Evolutionary conservation across 2,329 filamentous ascomycete species (phyloP).

Genomic region (Fusarium papillatum): DNA sequence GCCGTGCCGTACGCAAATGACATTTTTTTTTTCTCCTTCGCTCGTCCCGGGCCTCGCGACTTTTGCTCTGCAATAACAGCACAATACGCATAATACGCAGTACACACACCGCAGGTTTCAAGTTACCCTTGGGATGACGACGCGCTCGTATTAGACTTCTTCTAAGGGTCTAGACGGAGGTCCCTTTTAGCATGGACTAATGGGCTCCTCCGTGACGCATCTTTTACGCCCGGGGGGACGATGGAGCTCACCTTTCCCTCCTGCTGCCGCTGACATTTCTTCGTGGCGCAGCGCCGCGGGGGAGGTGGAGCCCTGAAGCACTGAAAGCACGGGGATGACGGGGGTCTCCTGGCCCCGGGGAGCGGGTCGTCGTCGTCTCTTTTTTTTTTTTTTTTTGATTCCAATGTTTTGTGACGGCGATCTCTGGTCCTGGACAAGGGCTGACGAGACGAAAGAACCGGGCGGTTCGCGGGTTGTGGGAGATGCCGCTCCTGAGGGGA

Average conservation of each 20-base stretch:
- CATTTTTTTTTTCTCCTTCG: neutral
- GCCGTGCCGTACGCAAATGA: neutral
- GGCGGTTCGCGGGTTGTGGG: neutral
- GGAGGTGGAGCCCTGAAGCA: slow-evolving; percentile 31
- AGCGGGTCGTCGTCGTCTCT: neutral
- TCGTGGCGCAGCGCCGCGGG: slow-evolving; percentile 40
- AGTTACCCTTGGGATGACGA: slow-evolving; percentile 3
- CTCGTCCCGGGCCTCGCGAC: neutral
- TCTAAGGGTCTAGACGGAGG: slow-evolving; percentile 16
- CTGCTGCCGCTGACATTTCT: slow-evolving; percentile 29
- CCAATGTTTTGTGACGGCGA: slow-evolving; percentile 10
- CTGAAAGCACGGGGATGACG: slow-evolving; percentile 18
- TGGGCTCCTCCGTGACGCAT: slow-evolving; percentile 10
- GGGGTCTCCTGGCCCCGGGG: slow-evolving; percentile 10
- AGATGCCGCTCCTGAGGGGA: neutral
- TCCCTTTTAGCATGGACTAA: slow-evolving; percentile 1
- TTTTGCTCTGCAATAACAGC: neutral
- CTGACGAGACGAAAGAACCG: no score
- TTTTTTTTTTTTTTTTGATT: slow-evolving; percentile 1
- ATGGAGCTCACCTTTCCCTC: slow-evolving; percentile 5
- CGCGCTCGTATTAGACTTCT: neutral
- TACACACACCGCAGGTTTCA: neutral
- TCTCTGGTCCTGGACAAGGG: slow-evolving; percentile 7
- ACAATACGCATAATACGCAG: neutral
- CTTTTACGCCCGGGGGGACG: neutral